Percentiles rank a stretch among this genome's conserved stretches.
phyloP scores from a whole-genome alignment of 108 stramenopile species.

The Nitzschia sp. region DNA sequence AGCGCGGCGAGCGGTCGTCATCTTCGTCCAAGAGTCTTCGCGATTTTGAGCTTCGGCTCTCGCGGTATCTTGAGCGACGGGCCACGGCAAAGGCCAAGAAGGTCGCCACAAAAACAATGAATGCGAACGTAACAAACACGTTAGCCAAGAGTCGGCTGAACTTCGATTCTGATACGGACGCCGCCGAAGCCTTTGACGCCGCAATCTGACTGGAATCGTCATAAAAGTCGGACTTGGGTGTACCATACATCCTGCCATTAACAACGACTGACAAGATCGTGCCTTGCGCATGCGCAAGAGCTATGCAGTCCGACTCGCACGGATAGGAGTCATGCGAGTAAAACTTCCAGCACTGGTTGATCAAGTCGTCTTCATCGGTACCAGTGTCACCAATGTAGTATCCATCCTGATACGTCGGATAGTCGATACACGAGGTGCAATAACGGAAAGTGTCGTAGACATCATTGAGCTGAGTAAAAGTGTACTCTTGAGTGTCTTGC shows the following conservation, averaged over 20 bases:
- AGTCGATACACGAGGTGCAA: slow-evolving; percentile 87
- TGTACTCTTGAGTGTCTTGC: slow-evolving; percentile 78
- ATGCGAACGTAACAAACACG: slow-evolving; percentile 66
- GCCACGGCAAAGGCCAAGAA: slow-evolving; percentile 89
- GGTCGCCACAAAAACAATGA: slow-evolving; percentile 81
- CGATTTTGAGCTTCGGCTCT: slow-evolving; percentile 47
- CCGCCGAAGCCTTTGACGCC: not conserved
- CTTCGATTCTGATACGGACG: slow-evolving; percentile 32
- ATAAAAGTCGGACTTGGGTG: slow-evolving; percentile 41
- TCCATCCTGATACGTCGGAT: slow-evolving; percentile 89
- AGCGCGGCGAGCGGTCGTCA: slow-evolving; percentile 29
- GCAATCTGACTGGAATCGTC: not conserved
- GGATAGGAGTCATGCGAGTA: slow-evolving; percentile 79
- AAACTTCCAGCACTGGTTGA: slow-evolving; percentile 93
- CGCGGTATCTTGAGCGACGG: slow-evolving; percentile 71
- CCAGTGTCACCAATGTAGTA: slow-evolving; percentile 85
- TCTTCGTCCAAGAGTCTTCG: slow-evolving; percentile 69
- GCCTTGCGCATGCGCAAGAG: slow-evolving; percentile 74
- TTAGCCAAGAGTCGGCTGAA: slow-evolving; percentile 74
- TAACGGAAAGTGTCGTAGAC: slow-evolving; percentile 75
- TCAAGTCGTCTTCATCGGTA: slow-evolving; percentile 86
- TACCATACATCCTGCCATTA: slow-evolving; percentile 64
- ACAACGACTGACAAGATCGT: slow-evolving; percentile 58
- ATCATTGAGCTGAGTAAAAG: slow-evolving; percentile 70
- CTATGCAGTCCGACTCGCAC: slow-evolving; percentile 74